phyloP scores from a whole-genome alignment of 257 asterid species.

The Nicotiana sylvestris region DNA sequence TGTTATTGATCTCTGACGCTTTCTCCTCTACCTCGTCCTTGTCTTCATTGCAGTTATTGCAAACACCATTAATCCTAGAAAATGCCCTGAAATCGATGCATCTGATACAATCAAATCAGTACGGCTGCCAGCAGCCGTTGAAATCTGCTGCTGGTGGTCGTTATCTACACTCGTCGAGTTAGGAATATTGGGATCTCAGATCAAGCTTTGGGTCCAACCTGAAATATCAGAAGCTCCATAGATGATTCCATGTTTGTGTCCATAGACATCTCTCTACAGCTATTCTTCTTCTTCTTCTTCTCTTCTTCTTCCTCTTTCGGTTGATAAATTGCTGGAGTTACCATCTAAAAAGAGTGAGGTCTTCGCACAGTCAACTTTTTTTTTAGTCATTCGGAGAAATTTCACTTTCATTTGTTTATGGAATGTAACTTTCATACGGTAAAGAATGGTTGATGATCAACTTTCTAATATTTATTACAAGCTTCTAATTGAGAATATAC shows the following conservation, averaged over 20 bases:
- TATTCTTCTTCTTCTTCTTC: no score
- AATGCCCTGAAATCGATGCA: slow-evolving; percentile 50
- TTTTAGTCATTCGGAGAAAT: no score
- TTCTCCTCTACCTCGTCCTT: background rate
- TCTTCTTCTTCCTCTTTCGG: no score
- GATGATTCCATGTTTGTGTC: background rate
- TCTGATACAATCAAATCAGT: background rate
- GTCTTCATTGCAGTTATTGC: background rate
- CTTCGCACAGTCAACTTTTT: background rate
- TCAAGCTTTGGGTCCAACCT: background rate
- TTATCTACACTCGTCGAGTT: background rate
- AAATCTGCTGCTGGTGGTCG: no score
- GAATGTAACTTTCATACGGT: no score
- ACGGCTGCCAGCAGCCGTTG: background rate
- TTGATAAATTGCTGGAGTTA: no score
- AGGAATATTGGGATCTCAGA: background rate
- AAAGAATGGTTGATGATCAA: no score
- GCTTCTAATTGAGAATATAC: no score
- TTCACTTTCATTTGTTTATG: no score
- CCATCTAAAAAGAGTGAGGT: background rate
- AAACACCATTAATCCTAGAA: slow-evolving; percentile 52
- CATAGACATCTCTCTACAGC: no score
- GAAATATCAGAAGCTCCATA: background rate
- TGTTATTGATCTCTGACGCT: slow-evolving; percentile 22
- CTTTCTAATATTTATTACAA: no score